Base-by-base conservation (phyloP, 345 rosid genomes). In the Pugionium dolabratum region DNA sequence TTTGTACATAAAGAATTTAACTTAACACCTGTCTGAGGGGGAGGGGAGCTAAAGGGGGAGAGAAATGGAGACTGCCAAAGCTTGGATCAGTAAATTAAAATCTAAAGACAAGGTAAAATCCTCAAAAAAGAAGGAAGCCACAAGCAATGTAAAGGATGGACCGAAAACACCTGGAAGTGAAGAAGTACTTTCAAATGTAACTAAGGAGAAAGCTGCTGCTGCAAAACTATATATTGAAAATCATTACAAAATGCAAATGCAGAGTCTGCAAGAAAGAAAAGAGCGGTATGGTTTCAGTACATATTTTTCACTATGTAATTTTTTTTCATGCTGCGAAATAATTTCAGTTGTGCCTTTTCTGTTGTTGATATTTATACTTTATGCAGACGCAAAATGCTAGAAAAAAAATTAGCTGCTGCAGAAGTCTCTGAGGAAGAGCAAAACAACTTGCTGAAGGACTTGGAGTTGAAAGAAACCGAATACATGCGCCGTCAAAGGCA, bases 201-300 rank as follows among this genome's bases (percentile, higher is more conserved):
- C 99, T 59, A 90, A 83, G 76, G 96, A 94, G 81, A 85, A 79
- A 74, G 97, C 83, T 67, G 97, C 96, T 36, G 99, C 97, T 68
- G 97, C 99, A 1, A 94, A 90, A 73, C 89, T 85, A 49, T 94
- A 84, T 79, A 94, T 94, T 59, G 99, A 94, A 74, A 83, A 94
- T 69, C 97, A 94, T 79, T 94, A 94, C 82, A 88, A 86, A 82
- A 88, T 86, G 82, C 99, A 94, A 79, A 90, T 86, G 97, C 90
- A 90, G 79, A 69, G 70, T 70, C 86, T 94, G 29, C 82, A 90
- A 58, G 96, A 94, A 70, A 80, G 97, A 80, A 81, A 81, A 72
- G 99, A 94, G 76, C 83, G 99, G 99, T 94, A 85, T 71, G 77
- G 18, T 18, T 18, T 18, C 18, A 18, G 18, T 18, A 1, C 18